Conservation (phyloP, 768 basidiomycete genomes). For the Xerocomus potaroensis region DNA sequence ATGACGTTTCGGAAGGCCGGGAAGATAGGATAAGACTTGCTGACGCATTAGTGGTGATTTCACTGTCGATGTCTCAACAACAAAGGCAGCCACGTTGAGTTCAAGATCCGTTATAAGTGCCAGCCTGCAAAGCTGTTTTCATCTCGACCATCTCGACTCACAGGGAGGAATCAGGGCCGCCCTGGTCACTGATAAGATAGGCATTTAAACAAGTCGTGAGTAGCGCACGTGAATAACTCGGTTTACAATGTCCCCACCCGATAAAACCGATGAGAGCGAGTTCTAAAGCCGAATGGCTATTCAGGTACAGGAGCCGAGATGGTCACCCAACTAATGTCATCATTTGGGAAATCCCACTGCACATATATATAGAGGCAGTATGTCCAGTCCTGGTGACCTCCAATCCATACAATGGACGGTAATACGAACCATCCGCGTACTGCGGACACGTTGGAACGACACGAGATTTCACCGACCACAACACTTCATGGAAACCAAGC, state of each 20-base stretch:
- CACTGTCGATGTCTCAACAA: no score
- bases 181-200: no score
- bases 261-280: not conserved
- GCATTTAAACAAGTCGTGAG: not conserved
- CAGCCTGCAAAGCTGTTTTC: no score
- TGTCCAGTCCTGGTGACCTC: no score
- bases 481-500: conserved; percentile 8
- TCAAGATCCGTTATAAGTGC: no score
- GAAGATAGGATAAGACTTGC: not conserved
- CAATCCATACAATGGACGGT: not conserved
- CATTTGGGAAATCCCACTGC: not conserved
- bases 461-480: conserved; percentile 3
- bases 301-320: not conserved
- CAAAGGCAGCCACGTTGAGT: no score
- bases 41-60: not conserved
- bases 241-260: not conserved
- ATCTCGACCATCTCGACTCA: no score
- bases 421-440: not conserved
- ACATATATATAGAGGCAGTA: conserved; percentile 10
- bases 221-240: not conserved
- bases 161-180: no score
- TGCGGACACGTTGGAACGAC: not conserved
- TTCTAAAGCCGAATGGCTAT: not conserved
- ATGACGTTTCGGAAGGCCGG: not conserved
- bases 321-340: conserved; percentile 5